Evolutionary conservation across 2,329 filamentous ascomycete genomes (phyloP), one percentile per base, ranked within the genome.

Genomic region (Paecilomyces sp.): DNA sequence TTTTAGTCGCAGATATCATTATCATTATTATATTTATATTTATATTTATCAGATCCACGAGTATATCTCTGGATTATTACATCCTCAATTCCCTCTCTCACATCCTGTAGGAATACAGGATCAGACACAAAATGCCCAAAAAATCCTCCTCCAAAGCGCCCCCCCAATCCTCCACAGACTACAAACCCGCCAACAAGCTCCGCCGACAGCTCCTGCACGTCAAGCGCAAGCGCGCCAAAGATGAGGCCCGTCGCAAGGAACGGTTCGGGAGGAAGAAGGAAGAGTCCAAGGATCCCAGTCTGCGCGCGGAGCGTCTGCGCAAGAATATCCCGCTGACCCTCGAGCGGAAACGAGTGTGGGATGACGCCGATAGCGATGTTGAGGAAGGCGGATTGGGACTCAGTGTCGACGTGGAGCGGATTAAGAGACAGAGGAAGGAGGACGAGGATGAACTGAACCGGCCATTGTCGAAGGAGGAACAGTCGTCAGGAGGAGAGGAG

Each of bases 311-410:
- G 65, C 85, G 94, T 67, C 80, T 93, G 62, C 86, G 86, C 61
- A 85, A 84, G 65, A 96, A 96, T 77, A 83, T 92, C 52, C 89
- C 94, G 0, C 75, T 85, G 58, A 96, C 91, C 0, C 83, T 96
- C 60, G 92, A 97, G 68, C 85, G 87, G 68, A 96, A 96, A 80
- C 86, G 94, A 72, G 86, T 91, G 33, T 97, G 91, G 91, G 92
- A 97, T 68, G 87, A 92, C 57, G 84, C 85, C 56, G 87, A 87
- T 55, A 76, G 76, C 57, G 79, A 80, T 61, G 74, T 74, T 15
- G 77, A 79, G 47, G 76, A 79, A 55, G 72, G 41, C n/a, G 41
- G 76, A 25, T 67, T 82, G 53, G 80, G 78, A 36, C 57, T 77
- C 62, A 79, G 74, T 57, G 76, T 81, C 51, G 78, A 81, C 65